These are phyloP conservation scores for Trichosporon ovoides DNA, from an alignment of 1,284 basidiomycete genomes.

Conservation along the genomic window DNA sequence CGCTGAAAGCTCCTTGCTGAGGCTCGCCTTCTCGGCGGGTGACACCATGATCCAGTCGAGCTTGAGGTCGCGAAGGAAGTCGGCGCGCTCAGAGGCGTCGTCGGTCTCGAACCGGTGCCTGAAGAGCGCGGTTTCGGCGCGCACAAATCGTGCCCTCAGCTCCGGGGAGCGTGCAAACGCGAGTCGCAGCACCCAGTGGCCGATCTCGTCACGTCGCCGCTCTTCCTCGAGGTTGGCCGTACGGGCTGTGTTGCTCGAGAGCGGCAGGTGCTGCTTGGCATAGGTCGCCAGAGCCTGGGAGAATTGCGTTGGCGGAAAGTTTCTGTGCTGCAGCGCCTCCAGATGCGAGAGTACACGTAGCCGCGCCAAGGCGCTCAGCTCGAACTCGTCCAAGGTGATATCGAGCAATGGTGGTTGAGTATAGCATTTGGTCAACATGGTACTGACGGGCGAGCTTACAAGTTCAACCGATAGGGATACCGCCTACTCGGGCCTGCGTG, in stretches of 20 bases:
- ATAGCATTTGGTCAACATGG: slow-evolving; percentile 57
- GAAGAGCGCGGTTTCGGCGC: slow-evolving; percentile 83
- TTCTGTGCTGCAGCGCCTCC: slow-evolving; percentile 61
- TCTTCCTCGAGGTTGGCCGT: slow-evolving; percentile 58
- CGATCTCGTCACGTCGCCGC: slow-evolving; percentile 78
- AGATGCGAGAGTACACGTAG: slow-evolving; percentile 85
- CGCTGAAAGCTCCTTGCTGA: slow-evolving; percentile 56
- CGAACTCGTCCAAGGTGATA: slow-evolving; percentile 94
- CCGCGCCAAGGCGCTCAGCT: slow-evolving; percentile 82
- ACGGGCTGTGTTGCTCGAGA: slow-evolving; percentile 60
- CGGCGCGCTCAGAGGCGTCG: slow-evolving; percentile 58
- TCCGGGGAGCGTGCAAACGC: slow-evolving; percentile 92
- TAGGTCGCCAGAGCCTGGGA: slow-evolving; percentile 31
- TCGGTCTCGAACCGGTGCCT: slow-evolving; percentile 74
- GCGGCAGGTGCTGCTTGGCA: slow-evolving; percentile 50
- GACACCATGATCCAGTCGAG: slow-evolving; percentile 72
- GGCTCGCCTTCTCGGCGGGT: slow-evolving; percentile 27
- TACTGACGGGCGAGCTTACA: slow-evolving; percentile 54
- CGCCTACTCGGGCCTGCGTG: slow-evolving; percentile 19
- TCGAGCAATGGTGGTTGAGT: slow-evolving; percentile 79
- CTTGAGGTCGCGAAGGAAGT: slow-evolving; percentile 67
- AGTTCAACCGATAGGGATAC: slow-evolving; percentile 71
- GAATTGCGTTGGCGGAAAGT: slow-evolving; percentile 42
- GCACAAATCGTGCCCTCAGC: slow-evolving; percentile 78
- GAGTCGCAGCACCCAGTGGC: slow-evolving; percentile 90